Conservation (phyloP, 2,329 filamentous ascomycete genomes). For the Sporothrix curviconia region DNA sequence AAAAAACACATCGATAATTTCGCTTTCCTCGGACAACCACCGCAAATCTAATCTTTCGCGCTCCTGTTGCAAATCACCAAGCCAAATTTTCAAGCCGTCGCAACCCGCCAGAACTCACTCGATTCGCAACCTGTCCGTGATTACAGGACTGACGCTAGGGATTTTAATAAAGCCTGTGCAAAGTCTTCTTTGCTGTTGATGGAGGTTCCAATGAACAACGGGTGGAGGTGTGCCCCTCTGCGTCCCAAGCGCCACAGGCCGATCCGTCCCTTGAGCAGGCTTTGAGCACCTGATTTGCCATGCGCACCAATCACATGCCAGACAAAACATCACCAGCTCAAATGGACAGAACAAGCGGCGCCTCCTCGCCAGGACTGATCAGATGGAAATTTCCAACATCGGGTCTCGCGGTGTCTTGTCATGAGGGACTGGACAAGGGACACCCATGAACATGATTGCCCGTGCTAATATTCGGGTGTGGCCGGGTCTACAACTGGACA, state of each 20-base stretch:
- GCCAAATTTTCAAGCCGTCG: too few species aligned
- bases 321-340: constrained; percentile 4
- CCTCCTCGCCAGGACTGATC: not conserved
- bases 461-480: not conserved
- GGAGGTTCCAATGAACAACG: not conserved
- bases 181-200: not conserved
- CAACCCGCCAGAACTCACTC: too few species aligned
- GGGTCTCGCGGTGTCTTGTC: too few species aligned
- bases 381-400: too few species aligned
- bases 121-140: not conserved
- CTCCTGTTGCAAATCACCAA: too few species aligned
- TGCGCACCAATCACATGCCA: constrained; percentile 13
- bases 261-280: not conserved
- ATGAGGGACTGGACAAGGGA: too few species aligned
- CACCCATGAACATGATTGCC: not conserved
- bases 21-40: too few species aligned
- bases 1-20: too few species aligned
- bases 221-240: not conserved
- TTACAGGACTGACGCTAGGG: not conserved
- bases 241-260: not conserved
- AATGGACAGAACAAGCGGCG: not conserved
- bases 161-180: not conserved
- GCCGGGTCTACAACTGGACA: not conserved
- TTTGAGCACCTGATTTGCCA: constrained; percentile 2
- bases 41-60: too few species aligned